Evolutionary conservation across 2,329 filamentous ascomycete species (phyloP).

Genomic region (Sporothrix variecibatus): DNA sequence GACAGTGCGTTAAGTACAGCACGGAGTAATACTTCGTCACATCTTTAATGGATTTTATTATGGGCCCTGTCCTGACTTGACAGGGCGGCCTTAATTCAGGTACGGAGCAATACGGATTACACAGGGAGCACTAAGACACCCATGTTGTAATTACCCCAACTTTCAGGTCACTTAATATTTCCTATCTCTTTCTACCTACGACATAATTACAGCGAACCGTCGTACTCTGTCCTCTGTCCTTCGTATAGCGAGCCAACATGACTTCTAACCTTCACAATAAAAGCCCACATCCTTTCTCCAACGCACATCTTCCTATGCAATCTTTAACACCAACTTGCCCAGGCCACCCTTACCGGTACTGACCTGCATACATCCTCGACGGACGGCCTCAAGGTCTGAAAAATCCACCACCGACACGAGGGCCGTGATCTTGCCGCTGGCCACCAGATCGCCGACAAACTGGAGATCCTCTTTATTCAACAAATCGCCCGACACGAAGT

Average conservation of each 20-base stretch:
- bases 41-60: not conserved
- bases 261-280: not conserved
- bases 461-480: slow-evolving; percentile 38
- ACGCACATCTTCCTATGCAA: slow-evolving; percentile 29
- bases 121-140: too few species aligned
- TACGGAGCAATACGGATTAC: too few species aligned
- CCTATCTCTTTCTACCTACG: too few species aligned
- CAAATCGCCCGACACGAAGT: slow-evolving; percentile 50
- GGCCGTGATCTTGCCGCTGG: slow-evolving; percentile 45
- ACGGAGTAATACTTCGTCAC: not conserved
- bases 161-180: too few species aligned
- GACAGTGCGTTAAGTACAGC: not conserved
- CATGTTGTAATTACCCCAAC: too few species aligned
- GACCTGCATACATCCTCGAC: slow-evolving; percentile 45
- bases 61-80: not conserved
- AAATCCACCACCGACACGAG: slow-evolving; percentile 47
- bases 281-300: not conserved
- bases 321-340: slow-evolving; percentile 46
- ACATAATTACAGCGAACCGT: too few species aligned
- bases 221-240: too few species aligned
- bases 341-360: slow-evolving; percentile 46
- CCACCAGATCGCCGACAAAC: slow-evolving; percentile 44
- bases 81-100: not conserved
- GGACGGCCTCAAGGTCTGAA: slow-evolving; percentile 47
- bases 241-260: too few species aligned